These are phyloP conservation scores for Fonsecaea nubica DNA, from an alignment of 2,329 filamentous ascomycete genomes.

Conservation along the genomic window DNA sequence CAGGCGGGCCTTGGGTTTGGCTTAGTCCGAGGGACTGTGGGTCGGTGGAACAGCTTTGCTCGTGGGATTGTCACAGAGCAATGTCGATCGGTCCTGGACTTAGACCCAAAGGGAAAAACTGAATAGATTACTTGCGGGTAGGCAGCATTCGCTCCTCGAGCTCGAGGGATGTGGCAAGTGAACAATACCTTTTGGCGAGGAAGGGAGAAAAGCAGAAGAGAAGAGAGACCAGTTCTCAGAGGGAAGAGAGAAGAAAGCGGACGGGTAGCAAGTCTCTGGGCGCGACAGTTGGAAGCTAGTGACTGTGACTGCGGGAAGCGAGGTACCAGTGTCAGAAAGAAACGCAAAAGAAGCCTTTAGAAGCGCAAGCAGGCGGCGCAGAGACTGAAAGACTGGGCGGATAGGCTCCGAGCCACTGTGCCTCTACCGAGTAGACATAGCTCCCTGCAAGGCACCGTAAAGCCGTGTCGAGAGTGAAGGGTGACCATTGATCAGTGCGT, in stretches of 20 bases:
- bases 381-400: background rate
- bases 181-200: background rate
- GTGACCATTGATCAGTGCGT: background rate
- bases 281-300: background rate
- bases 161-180: background rate
- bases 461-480: background rate
- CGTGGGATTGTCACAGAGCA: slow-evolving; percentile 11
- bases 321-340: slow-evolving; percentile 9
- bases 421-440: background rate
- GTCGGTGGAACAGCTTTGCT: slow-evolving; percentile 14
- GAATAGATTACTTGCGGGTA: slow-evolving; percentile 1
- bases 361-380: slow-evolving; percentile 8
- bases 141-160: background rate
- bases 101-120: background rate
- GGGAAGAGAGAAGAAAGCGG: background rate
- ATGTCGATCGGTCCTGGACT: slow-evolving; percentile 15
- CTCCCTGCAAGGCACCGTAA: slow-evolving; percentile 2
- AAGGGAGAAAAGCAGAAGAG: background rate
- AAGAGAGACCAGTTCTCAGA: background rate
- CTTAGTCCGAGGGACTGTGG: background rate
- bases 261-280: background rate
- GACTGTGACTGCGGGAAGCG: slow-evolving; percentile 4
- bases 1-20: slow-evolving; percentile 2
- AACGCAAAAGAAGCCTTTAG: slow-evolving; percentile 21
- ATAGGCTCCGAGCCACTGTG: slow-evolving; percentile 1